These are phyloP conservation scores for Fusarium verrucosum DNA, from an alignment of 2,329 filamentous ascomycete genomes.

Conservation along the genomic window DNA sequence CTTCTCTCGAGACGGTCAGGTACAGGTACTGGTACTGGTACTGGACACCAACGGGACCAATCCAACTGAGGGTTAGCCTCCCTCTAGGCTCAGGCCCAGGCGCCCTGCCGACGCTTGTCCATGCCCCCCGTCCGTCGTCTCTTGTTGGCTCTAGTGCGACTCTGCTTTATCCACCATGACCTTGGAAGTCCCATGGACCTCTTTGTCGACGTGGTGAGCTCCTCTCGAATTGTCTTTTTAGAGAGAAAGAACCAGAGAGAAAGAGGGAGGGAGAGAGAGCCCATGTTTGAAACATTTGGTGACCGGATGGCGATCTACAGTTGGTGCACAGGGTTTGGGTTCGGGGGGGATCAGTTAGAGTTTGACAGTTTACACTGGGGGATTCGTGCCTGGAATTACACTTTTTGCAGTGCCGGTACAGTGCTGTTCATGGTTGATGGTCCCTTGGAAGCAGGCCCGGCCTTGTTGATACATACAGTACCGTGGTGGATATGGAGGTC, in stretches of 20 bases:
- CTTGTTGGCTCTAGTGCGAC: slow-evolving; percentile 32
- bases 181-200: slow-evolving; percentile 29
- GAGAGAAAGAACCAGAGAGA: no score
- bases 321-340: background rate
- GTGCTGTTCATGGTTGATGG: background rate
- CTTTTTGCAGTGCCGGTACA: slow-evolving; percentile 9
- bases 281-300: slow-evolving; percentile 22
- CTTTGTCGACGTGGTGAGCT: slow-evolving; percentile 25
- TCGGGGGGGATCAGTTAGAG: slow-evolving; percentile 2
- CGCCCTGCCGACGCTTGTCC: slow-evolving; percentile 37
- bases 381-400: slow-evolving; percentile 31
- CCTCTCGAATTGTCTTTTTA: slow-evolving; percentile 2
- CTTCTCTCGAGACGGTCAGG: slow-evolving; percentile 3
- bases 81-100: slow-evolving; percentile 37
- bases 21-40: slow-evolving; percentile 16
- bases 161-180: slow-evolving; percentile 31
- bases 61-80: slow-evolving; percentile 28
- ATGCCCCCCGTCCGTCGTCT: slow-evolving; percentile 33
- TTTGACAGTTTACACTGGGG: slow-evolving; percentile 20
- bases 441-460: slow-evolving; percentile 7
- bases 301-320: slow-evolving; percentile 7
- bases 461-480: slow-evolving; percentile 15
- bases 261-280: no score
- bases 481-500: background rate
- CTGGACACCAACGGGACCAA: slow-evolving; percentile 1